Base-by-base conservation (phyloP, 31 red algal species). In the Asparagopsis taxiformis region DNA sequence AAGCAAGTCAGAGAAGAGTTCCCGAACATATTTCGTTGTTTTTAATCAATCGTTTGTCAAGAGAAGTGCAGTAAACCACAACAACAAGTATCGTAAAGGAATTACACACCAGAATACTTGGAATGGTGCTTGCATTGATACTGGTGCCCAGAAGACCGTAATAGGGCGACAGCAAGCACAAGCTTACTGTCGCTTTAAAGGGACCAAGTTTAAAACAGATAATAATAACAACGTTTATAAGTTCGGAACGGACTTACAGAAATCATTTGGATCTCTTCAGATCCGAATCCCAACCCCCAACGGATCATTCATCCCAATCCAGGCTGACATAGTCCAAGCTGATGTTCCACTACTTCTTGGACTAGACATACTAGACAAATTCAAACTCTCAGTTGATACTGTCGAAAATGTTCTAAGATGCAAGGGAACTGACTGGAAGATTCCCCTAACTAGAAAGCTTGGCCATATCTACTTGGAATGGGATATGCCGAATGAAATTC, bases 401-500 rank as follows among this genome's bases (percentile, higher is more conserved):
- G 24, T 67, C 22, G 21, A 33, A 34, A 67, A 16, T 8, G 13
- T 44, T 7, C 62, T 43, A 11, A 43, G 35, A 15, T 10, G 11
- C 22, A 22, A 10, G 15, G 15, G 34, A 11, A 8, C 7, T 43
- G 33, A 10, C 10, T 43, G 16, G 19, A 44, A 67, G 15, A n/a
- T 67, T 8, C 62, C 33, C 7, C 6, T 67, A 21, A 25, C 9
- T 9, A 25, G 11, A 24, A 60, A 25, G n/a, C 10, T 21, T 21
- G 9, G 55, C 9, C 24, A 41, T 41, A 44, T 67, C 33, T 67
- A 43, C 33, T 17, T 67, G 13, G 62, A 67, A 67, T 67, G 24
- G 22, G 21, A 17, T 15, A 44, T 15, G 22, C 38, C 62, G 33
- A 13, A 67, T n/a, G 8, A 13, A 43, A 22, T 41, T 7, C 38